Evolutionary conservation across 78 protist species (phyloP), one percentile per base, ranked within the genome.

Genomic region (Fonticula alba): DNA sequence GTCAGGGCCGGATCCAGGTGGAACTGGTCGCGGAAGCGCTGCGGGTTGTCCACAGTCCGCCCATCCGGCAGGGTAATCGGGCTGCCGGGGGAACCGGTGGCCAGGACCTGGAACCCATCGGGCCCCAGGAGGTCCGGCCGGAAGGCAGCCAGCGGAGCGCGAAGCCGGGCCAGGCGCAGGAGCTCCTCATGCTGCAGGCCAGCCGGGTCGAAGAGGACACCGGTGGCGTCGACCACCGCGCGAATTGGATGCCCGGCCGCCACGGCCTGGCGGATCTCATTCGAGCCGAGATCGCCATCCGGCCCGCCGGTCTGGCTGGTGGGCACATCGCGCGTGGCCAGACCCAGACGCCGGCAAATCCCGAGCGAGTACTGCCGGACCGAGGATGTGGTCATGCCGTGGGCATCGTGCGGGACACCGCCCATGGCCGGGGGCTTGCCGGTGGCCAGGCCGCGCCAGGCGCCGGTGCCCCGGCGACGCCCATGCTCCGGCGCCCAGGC

Each of bases 221-320:
- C 93, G 9, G 55, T 19, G n/a, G 86, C 91, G 55, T 87, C 93
- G 24, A 74, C 79, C 29, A 87, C 76, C 63, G 73, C 79, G 32
- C 69, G 54, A 20, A 77, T 72, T 57, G 73, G 76, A 43, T 71
- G 82, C 41, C 26, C 22, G 46, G 72, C 46, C 36, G 71, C 43
- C 31, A n/a, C n/a, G n/a, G n/a, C n/a, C n/a, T n/a, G n/a, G n/a
- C 55, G 35, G 57, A 87, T 82, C 57, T 81, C 84, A 76, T 87
- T 87, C 32, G 80, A 61, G 19, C 88, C 93, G 15, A 87, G 62
- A 59, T 87, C 93, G 47, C 93, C 93, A 40, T 87, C 91, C 58
- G 93, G 93, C 31, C 93, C 93, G 62, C 93, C 93, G 9, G 93
- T 87, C 65, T 79, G 83, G 33, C 58, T 82, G 37, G 71, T 82